phyloP scores from a whole-genome alignment of 78 protist genomes.

The Neovahlkampfia damariscottae region DNA sequence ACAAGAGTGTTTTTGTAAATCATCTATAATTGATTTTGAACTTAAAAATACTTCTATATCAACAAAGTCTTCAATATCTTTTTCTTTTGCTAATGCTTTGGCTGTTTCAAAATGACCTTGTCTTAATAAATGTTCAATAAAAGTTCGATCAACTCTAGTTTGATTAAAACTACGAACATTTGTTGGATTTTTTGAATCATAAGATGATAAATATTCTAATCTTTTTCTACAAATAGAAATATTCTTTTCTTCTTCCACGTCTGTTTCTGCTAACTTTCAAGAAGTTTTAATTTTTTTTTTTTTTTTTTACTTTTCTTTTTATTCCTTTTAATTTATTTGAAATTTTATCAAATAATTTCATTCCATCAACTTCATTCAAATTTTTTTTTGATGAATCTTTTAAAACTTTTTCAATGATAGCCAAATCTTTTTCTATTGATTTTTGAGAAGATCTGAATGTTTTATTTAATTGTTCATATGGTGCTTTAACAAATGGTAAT shows the following conservation, averaged over 20 bases:
- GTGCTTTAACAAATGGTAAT: constrained; percentile 22
- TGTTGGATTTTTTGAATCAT: background rate
- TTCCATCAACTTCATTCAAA: background rate
- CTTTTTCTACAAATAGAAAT: background rate
- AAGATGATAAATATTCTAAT: background rate
- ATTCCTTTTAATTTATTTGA: background rate
- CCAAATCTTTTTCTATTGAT: constrained; percentile 41
- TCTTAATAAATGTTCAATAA: background rate
- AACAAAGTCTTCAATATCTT: background rate
- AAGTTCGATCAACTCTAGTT: background rate
- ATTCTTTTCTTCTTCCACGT: background rate
- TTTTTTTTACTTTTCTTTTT: background rate
- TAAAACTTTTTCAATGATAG: background rate
- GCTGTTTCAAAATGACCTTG: background rate
- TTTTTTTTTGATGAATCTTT: constrained; percentile 10
- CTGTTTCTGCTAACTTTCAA: background rate
- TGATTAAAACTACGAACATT: background rate
- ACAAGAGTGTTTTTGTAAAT: background rate
- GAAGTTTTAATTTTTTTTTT: background rate
- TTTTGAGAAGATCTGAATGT: constrained; percentile 43
- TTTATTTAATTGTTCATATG: constrained; percentile 33
- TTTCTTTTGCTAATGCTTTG: background rate
- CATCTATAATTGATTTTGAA: background rate
- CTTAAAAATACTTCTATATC: background rate
- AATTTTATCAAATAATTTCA: background rate